These are phyloP conservation scores for Triticum dicoccoides DNA, from an alignment of 176 grass and related monocot species.

Conservation along the genomic window DNA sequence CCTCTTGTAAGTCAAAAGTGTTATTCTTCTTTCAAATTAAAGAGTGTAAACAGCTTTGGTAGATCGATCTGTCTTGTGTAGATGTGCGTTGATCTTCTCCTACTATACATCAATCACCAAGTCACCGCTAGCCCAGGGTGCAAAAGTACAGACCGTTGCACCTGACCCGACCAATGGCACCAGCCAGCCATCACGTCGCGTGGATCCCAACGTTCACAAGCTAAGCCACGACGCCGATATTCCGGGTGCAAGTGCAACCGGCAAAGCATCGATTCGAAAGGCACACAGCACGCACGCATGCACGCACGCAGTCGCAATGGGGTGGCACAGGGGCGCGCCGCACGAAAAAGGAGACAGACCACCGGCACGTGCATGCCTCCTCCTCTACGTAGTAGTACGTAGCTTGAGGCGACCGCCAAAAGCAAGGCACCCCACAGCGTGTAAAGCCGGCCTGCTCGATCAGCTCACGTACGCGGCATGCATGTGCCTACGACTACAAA, in stretches of 20 bases:
- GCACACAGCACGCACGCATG: background rate
- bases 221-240: background rate
- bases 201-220: background rate
- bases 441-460: slow-evolving; percentile 29
- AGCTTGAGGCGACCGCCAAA: slow-evolving; percentile 26
- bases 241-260: background rate
- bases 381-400: background rate
- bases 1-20: too few relatives aligned
- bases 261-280: slow-evolving; percentile 46
- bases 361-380: slow-evolving; percentile 16
- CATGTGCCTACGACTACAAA: slow-evolving; percentile 53
- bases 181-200: background rate
- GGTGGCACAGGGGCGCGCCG: background rate
- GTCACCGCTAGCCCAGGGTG: too few relatives aligned
- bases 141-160: too few relatives aligned
- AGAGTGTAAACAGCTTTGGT: too few relatives aligned
- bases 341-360: slow-evolving; percentile 25
- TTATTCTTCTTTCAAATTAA: too few relatives aligned
- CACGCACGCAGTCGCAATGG: slow-evolving; percentile 12
- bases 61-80: too few relatives aligned
- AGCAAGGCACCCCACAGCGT: slow-evolving; percentile 48
- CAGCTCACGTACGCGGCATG: background rate
- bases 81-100: too few relatives aligned
- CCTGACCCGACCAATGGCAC: too few relatives aligned
- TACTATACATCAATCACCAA: too few relatives aligned